Evolutionary conservation across 148 eudicot genomes (phyloP), one percentile per base, ranked within the genome.

Genomic region (Chenopodium album): DNA sequence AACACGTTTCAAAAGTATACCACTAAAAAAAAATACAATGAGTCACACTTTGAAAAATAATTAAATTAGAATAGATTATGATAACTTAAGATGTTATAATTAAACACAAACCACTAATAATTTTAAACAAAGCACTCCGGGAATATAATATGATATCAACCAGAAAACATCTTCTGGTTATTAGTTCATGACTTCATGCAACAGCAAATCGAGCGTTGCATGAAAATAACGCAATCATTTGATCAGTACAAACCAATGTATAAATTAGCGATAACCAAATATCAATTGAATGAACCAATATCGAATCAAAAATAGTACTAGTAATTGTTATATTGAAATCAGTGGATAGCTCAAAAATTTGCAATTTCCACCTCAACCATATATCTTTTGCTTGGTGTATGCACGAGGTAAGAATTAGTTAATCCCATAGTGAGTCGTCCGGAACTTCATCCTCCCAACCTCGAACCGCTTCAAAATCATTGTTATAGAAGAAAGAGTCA

Each of bases 351-450:
- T 52, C 34, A 50, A 74, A 74, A 48, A 12, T 8, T 72, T 72
- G 75, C 75, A 72, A 0, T 46, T 44, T 11, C 74, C 75, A 72
- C 75, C 75, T 37, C 0, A 56, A 56, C 16, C 14, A 44, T 31
- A 31, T 31, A 31, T 41, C 5, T n/a, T 6, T 29, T 44, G 19
- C 20, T 71, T n/a, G 75, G 3, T 44, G 48, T 71, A 44, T 54
- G 29, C 46, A 28, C n/a, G 63, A 66, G 5, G 28, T 28, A 48
- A 47, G 29, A 67, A 46, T 26, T 32, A 1, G 34, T 47, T 65
- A 81, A 81, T 84, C 87, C 94, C 94, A 92, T 22, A 92, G 76
- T 66, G 89, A 81, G 82, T 88, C 82, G 19, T 85, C 79, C 2
- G 75, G 86, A 26, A 82, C 74, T 71, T 87, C 91, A 76, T 89